Percentiles rank a stretch among this genome's conserved stretches.
Evolutionary conservation across 495 filamentous ascomycete species (phyloP).

Genomic region (Friedmanniomyces endolithicus): DNA sequence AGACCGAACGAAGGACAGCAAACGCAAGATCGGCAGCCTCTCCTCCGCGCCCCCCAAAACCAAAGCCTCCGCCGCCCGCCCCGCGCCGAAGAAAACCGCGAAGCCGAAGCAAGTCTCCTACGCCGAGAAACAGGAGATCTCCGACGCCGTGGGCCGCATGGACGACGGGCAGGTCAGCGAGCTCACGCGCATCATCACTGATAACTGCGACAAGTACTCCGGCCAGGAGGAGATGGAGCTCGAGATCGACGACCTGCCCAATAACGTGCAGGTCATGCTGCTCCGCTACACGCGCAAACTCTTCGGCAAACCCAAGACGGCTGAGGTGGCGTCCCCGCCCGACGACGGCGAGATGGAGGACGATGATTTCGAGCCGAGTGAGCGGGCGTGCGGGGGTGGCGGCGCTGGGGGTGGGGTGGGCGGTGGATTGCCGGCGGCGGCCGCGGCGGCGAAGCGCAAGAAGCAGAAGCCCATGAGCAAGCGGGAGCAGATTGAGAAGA

Average conservation of each 20-base stretch:
- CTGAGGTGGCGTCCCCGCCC: neutral
- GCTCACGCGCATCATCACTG: conserved; percentile 82
- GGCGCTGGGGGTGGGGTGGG: too few species aligned
- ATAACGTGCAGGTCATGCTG: conserved; percentile 60
- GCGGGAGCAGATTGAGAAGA: conserved; percentile 77
- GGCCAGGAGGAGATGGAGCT: conserved; percentile 81
- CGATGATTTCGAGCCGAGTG: conserved; percentile 33
- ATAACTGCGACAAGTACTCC: conserved; percentile 64
- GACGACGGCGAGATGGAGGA: conserved; percentile 22
- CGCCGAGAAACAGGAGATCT: conserved; percentile 76
- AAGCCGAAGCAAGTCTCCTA: conserved; percentile 40
- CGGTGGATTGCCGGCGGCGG: neutral
- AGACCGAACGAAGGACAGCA: conserved; percentile 39
- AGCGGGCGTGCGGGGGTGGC: conserved; percentile 31
- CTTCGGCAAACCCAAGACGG: conserved; percentile 19
- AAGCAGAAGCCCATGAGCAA: conserved; percentile 99
- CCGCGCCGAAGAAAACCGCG: conserved; percentile 9
- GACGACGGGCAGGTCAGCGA: conserved; percentile 59
- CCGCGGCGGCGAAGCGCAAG: conserved; percentile 52
- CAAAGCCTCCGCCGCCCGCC: conserved; percentile 14
- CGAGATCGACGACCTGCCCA: conserved; percentile 73
- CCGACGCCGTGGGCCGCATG: conserved; percentile 62
- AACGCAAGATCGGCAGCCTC: conserved; percentile 34
- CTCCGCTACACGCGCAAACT: conserved; percentile 60
- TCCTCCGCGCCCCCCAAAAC: neutral